phyloP scores from a whole-genome alignment of 352 stramenopile genomes.

The Pythium utonaiense region DNA sequence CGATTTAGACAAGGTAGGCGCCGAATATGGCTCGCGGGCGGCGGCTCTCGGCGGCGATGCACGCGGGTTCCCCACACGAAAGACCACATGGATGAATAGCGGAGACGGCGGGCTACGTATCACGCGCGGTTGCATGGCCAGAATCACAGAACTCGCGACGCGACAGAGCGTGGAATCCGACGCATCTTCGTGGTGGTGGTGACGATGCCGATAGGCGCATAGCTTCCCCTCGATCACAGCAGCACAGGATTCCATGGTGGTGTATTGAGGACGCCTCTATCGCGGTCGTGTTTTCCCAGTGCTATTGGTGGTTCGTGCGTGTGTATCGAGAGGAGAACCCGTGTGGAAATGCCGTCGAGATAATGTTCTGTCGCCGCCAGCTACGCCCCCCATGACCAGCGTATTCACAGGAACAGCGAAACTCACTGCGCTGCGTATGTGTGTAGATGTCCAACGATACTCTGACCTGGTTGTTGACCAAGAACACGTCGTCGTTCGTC shows the following conservation, averaged over 20 bases:
- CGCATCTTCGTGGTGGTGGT: neutral
- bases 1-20: conserved; percentile 28
- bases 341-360: neutral
- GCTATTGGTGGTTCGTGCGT: too few relatives aligned
- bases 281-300: too few relatives aligned
- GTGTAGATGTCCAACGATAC: conserved; percentile 90
- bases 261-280: neutral
- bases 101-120: neutral
- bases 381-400: neutral
- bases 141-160: neutral
- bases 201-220: too few relatives aligned
- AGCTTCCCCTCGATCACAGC: too few relatives aligned
- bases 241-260: too few relatives aligned
- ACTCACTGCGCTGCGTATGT: conserved; percentile 9
- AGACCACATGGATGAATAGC: neutral
- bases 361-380: neutral
- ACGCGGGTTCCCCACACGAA: neutral
- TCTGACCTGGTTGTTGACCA: conserved; percentile 95
- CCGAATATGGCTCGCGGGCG: neutral
- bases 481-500: conserved; percentile 96
- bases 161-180: neutral
- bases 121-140: neutral
- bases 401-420: conserved; percentile 3
- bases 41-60: neutral
- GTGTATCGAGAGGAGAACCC: neutral